Percentiles rank a stretch among this genome's conserved stretches.
Conservation (phyloP, 2,329 filamentous ascomycete species). For the Gaeumannomyces sp. region DNA sequence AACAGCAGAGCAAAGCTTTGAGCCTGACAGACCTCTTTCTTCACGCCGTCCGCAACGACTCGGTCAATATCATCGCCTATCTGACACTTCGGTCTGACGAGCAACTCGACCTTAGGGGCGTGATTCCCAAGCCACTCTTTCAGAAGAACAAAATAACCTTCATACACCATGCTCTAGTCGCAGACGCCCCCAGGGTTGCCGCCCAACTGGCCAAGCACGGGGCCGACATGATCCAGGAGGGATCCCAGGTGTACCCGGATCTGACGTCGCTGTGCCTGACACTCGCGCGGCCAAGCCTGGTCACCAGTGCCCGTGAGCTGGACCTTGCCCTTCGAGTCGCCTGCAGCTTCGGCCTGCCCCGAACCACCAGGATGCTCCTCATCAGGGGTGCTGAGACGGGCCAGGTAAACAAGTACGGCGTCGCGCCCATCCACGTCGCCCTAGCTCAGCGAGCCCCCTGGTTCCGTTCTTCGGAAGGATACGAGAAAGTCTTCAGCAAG, state of each 20-base stretch:
- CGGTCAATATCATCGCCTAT: not conserved
- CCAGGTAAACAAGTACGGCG: not conserved
- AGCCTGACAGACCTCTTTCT: not conserved
- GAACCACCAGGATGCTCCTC: not conserved
- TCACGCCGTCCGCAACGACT: slow-evolving; percentile 7
- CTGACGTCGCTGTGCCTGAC: not conserved
- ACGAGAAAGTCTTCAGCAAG: not conserved
- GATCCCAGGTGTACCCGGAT: not conserved
- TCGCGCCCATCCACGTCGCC: slow-evolving; percentile 3
- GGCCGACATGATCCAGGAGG: not conserved
- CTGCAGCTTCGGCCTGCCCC: slow-evolving; percentile 3
- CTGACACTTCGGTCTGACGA: not conserved
- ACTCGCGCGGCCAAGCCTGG: slow-evolving; percentile 1
- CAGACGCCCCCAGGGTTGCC: slow-evolving; percentile 6
- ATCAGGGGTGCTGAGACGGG: not conserved
- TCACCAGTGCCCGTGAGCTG: not conserved
- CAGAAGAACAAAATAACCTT: not conserved
- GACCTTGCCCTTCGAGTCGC: slow-evolving; percentile 4
- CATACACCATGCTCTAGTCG: slow-evolving; percentile 6
- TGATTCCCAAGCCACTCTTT: not conserved
- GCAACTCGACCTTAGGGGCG: not conserved
- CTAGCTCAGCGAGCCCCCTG: slow-evolving; percentile 4
- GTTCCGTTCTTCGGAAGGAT: not conserved
- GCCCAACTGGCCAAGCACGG: not conserved
- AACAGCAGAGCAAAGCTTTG: not conserved